Base-by-base conservation (phyloP, 768 basidiomycete species). In the Mycena amicta region DNA sequence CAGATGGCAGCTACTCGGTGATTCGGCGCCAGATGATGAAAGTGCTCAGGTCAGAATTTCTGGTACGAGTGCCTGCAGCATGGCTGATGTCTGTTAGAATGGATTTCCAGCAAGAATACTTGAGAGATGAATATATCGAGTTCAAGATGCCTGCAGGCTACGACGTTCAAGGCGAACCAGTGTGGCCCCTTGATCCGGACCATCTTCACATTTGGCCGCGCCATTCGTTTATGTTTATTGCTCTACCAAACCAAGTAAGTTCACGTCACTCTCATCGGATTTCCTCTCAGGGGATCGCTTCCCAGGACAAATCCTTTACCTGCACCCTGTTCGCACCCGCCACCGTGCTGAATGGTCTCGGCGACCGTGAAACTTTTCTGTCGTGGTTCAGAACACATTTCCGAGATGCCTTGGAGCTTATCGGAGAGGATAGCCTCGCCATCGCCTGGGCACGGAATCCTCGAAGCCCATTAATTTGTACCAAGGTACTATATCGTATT, bases 141-240 rank as follows among this genome's bases (percentile, higher is more conserved):
- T 83, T 98, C 59, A 92, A 89, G 78, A 93, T 99, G 85, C 93
- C 94, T 68, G 84, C 95, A 71, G 87, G 87, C 57, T 73, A 75
- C 70, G 82, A 82, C 72, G 68, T 70, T 67, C 75, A 79, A 72
- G 91, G 84, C 71, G 80, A 81, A 60, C 77, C 87, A 62, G 78
- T 77, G 26, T 98, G 90, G 79, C 79, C 87, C 57, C 88, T 99
- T 73, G 93, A 95, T 81, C 91, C 92, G 67, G 90, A 91, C 74
- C 92, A 98, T 74, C 87, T 99, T 66, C 96, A 99, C 77, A 98
- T 99, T 68, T 99, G 96, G 96, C 97, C 96, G 64, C 90, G 96
- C 70, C 92, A 95, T 74, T 93, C 94, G 47, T 98, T 98, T 82
- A 99, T 99, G 96, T 85, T 99, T 68, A 98, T 99, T 68, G 96